Base-by-base conservation (phyloP, 2,329 filamentous ascomycete species). In the Cercospora nicotianae region DNA sequence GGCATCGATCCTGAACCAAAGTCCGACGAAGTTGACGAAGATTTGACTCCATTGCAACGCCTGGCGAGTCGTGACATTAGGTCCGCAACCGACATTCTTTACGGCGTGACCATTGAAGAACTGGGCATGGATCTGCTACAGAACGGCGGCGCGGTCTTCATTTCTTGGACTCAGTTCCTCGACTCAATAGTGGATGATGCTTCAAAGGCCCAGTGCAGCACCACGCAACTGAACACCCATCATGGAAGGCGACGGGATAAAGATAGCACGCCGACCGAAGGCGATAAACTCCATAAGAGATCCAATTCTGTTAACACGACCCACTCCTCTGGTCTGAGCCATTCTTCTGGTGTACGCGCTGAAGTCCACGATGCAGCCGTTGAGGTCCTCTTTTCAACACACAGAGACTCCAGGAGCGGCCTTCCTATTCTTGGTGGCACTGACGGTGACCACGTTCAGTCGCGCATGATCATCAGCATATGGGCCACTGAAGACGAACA, bases 401-500 rank as follows among this genome's bases (percentile, higher is more conserved):
- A 83, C 36, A 75, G 82, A 18, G 78, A 80, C 61, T 64, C 75
- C 0, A 61, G 60, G 39, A 77, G 77, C 0, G 81, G 81, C 64
- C 76, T 83, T 6, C 76, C 79, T 72, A 23, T 79, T 77, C 60
- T 82, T 2, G 66, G 69, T 13, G 72, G 74, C 30, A 69, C 69
- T 3, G 69, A 74, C 4, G 63, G 63, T 12, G 55, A 72, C 1
- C 80, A 83, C 33, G 78, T 87, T 0, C 87, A 87, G 70, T 89
- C 91, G 23, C 90, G 89, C 71, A 91, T 93, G 89, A 91, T 93
- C 58, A 87, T 93, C 23, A 91, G 89, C 0, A 86, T 91, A 6
- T 94, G 90, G 89, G 82, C 86, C n/a, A 86, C 90, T 45, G 87
- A 91, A 51, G 83, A 85, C 20, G 86, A 89, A 72, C 87, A 85